Base-by-base conservation (phyloP, 169 alveolate species). In the Sarcocystis neurona region DNA sequence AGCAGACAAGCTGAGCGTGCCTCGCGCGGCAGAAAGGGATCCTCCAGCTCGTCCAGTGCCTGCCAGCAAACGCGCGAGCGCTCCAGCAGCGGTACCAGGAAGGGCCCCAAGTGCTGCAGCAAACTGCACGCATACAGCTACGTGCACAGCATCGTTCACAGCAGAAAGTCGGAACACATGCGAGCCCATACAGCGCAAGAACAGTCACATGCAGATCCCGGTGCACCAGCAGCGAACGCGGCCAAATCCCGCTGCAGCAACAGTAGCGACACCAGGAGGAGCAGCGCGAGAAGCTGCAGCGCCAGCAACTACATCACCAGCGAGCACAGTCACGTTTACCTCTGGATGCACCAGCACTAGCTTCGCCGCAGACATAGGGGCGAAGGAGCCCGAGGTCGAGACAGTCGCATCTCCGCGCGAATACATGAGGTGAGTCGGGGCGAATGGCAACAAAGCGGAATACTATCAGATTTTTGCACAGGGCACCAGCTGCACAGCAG, bases 101-200 rank as follows among this genome's bases (percentile, higher is more conserved):
- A 72, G 37, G 82, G 82, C 4, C 82, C 82, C 6, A 72, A 0
- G 82, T 72, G 82, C 2, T n/a, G 23, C 53, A 72, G 47, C 82
- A 72, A 56, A 72, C 41, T 53, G 0, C 58, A 72, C 4, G 56
- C 82, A 39, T 15, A 72, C 18, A 72, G 47, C 82, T 72, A 56
- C 15, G 12, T 23, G 32, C 75, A 63, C 41, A 63, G 75, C 15
- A 63, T n/a, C 75, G 30, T 6, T 23, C 75, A 63, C 37, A 6
- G 15, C 39, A 63, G 75, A 8, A 63, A 6, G 15, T 63, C 8
- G 39, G 75, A 15, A 27, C 15, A 63, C 75, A 63, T 63, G 75
- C 12, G 30, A 27, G 39, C 10, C 75, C 15, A 63, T 6, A 37
- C 5, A 63, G 75, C 41, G 30, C 75, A 63, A 12, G 75, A 37